Conservation (phyloP, 192 early-diverging fungal genomes). For the Rhizophlyctis rosea region DNA sequence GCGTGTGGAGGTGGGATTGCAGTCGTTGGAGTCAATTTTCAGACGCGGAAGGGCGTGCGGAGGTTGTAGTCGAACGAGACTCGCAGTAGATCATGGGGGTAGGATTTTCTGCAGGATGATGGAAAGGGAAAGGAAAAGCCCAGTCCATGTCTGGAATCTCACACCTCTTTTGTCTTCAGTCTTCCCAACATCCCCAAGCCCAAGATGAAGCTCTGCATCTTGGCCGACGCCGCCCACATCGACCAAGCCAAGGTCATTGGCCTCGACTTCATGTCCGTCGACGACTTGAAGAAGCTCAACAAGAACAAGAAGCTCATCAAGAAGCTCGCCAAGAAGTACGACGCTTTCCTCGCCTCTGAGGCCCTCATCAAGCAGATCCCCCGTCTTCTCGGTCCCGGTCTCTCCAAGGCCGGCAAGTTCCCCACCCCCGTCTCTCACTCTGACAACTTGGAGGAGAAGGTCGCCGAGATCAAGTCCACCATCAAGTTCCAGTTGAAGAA, state of each 20-base stretch:
- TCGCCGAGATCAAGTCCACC: conserved; percentile 90
- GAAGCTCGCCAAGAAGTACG: conserved; percentile 98
- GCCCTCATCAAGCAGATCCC: conserved; percentile 99
- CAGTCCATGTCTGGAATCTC: too few relatives aligned
- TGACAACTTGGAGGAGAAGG: conserved; percentile 83
- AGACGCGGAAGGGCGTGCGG: too few relatives aligned
- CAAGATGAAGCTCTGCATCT: conserved; percentile 90
- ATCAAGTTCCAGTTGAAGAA: conserved; percentile 99
- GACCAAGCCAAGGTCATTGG: conserved; percentile 90
- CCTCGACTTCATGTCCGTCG: conserved; percentile 89
- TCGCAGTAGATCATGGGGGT: conserved; percentile 24
- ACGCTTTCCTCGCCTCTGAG: conserved; percentile 97
- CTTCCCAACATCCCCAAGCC: conserved; percentile 95
- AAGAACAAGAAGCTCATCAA: conserved; percentile 99
- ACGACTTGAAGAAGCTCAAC: conserved; percentile 99
- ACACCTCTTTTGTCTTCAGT: too few relatives aligned
- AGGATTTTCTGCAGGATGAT: neutral
- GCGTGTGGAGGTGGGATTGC: too few relatives aligned
- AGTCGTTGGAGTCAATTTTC: too few relatives aligned
- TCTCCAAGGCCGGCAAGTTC: conserved; percentile 99
- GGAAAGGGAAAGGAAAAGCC: neutral
- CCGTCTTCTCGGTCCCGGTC: conserved; percentile 96
- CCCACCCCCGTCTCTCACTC: conserved; percentile 89
- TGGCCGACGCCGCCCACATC: conserved; percentile 94
- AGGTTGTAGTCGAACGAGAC: too few relatives aligned